These are phyloP conservation scores for Hortaea werneckii DNA, from an alignment of 2,329 filamentous ascomycete species.

Conservation along the genomic window DNA sequence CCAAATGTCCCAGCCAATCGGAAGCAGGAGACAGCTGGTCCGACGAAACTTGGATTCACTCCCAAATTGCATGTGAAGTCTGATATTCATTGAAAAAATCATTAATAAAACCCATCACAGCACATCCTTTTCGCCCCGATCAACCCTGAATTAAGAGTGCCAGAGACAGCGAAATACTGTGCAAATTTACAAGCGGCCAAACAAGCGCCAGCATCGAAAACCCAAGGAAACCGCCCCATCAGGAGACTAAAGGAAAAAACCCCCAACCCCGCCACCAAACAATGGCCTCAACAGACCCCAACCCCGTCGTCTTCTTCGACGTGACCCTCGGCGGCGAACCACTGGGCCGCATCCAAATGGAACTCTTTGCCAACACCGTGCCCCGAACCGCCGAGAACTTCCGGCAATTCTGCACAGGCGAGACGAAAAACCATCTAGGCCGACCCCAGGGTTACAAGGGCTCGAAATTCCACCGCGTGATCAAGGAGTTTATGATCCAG, in stretches of 20 bases:
- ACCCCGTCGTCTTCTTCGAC: constrained; percentile 61
- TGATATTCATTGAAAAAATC: neutral
- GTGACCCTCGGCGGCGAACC: constrained; percentile 74
- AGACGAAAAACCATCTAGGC: constrained; percentile 68
- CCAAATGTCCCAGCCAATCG: neutral
- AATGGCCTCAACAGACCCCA: constrained; percentile 11
- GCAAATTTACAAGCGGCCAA: too few species aligned
- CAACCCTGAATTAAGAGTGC: too few species aligned
- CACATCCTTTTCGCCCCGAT: neutral
- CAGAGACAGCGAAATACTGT: too few species aligned
- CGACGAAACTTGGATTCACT: neutral
- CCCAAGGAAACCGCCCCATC: too few species aligned
- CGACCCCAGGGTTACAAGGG: constrained; percentile 89
- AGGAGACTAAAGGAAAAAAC: neutral
- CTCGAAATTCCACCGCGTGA: constrained; percentile 88
- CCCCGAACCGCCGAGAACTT: constrained; percentile 80
- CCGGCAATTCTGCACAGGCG: constrained; percentile 84
- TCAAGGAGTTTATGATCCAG: constrained; percentile 95
- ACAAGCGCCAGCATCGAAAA: too few species aligned
- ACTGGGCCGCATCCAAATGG: constrained; percentile 77
- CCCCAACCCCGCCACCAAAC: neutral
- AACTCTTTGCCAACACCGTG: constrained; percentile 76
- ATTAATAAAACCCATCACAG: neutral
- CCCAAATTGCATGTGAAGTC: neutral
- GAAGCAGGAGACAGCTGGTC: neutral